Conservation (phyloP, 2,329 filamentous ascomycete species). For the Beauveria rudraprayagi region DNA sequence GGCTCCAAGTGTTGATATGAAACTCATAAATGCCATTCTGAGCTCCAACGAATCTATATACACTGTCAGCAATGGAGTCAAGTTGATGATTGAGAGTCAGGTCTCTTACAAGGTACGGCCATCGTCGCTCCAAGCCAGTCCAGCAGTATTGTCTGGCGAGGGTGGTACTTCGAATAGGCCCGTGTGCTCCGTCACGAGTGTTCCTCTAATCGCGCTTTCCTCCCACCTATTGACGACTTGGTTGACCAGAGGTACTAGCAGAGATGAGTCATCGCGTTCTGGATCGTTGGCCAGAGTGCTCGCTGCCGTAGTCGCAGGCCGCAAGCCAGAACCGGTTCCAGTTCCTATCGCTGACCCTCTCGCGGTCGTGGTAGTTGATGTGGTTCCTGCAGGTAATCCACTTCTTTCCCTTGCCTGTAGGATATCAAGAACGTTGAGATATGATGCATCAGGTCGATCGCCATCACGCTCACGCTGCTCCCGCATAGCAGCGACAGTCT, state of each 20-base stretch:
- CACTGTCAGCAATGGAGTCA: slow-evolving; percentile 16
- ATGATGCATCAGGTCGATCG: slow-evolving; percentile 16
- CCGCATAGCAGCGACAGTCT: slow-evolving; percentile 28
- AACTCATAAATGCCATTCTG: slow-evolving; percentile 73
- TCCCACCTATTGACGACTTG: slow-evolving; percentile 31
- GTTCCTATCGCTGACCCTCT: neutral
- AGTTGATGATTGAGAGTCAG: neutral
- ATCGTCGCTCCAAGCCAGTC: slow-evolving; percentile 54
- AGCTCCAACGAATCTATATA: slow-evolving; percentile 49
- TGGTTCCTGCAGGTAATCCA: slow-evolving; percentile 6
- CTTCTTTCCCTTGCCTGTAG: slow-evolving; percentile 25
- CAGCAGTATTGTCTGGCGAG: slow-evolving; percentile 50
- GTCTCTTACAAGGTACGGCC: slow-evolving; percentile 49
- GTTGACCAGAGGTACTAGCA: slow-evolving; percentile 30
- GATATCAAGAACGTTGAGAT: slow-evolving; percentile 30
- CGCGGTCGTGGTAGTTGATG: neutral
- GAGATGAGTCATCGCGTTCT: slow-evolving; percentile 28
- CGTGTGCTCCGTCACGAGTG: slow-evolving; percentile 25
- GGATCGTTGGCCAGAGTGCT: slow-evolving; percentile 17
- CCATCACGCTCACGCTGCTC: slow-evolving; percentile 28
- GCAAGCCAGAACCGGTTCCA: neutral
- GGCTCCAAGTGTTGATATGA: slow-evolving; percentile 52
- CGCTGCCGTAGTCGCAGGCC: neutral
- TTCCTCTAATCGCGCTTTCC: slow-evolving; percentile 27
- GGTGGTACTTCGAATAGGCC: slow-evolving; percentile 36